Conservation (phyloP, 805 yeast species). For the Teunomyces lycoperdinae region DNA sequence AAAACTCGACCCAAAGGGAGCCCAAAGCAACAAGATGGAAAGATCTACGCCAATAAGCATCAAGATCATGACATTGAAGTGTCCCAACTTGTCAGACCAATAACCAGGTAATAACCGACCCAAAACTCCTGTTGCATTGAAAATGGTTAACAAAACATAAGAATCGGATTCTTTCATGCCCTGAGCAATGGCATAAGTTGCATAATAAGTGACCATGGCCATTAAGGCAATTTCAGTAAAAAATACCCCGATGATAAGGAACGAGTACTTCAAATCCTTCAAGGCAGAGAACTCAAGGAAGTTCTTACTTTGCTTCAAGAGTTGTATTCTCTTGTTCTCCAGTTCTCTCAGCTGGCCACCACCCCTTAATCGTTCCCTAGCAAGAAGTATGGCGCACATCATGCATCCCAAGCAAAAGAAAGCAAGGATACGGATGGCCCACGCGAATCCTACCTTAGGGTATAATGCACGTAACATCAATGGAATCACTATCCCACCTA, state of each 20-base stretch:
- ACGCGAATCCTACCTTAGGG: constrained; percentile 50
- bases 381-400: constrained; percentile 13
- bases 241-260: constrained; percentile 40
- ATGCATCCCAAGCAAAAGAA: constrained; percentile 15
- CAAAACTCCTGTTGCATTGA: constrained; percentile 45
- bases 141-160: constrained; percentile 43
- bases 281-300: constrained; percentile 40
- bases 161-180: constrained; percentile 45
- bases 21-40: constrained; percentile 56
- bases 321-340: background rate
- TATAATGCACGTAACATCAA: constrained; percentile 47
- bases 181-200: constrained; percentile 53
- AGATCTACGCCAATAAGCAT: constrained; percentile 47
- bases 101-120: constrained; percentile 58
- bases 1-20: constrained; percentile 54
- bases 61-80: constrained; percentile 52
- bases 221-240: constrained; percentile 52
- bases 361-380: constrained; percentile 13
- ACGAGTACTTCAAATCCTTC: constrained; percentile 34
- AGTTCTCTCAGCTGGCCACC: background rate
- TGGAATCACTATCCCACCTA: constrained; percentile 66
- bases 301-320: constrained; percentile 4
- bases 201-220: constrained; percentile 51
- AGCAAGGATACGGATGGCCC: constrained; percentile 45
- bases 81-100: constrained; percentile 53